Percentiles rank a stretch among this genome's conserved stretches.
Evolutionary conservation across 768 basidiomycete genomes (phyloP).

Genomic region (Pisolithus tinctorius): DNA sequence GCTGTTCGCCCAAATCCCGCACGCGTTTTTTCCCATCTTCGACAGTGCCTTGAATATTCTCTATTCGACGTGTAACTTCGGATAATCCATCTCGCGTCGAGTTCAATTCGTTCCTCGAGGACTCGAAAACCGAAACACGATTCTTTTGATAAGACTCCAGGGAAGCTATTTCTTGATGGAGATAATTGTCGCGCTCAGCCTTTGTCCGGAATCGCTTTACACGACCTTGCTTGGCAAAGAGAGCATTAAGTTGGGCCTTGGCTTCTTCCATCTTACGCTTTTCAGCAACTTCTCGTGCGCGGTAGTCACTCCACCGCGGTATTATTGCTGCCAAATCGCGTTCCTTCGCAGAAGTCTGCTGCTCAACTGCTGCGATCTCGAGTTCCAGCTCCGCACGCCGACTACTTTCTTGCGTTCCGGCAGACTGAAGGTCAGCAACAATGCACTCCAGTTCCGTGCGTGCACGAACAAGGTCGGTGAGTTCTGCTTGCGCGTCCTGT

Average conservation of each 20-base stretch:
- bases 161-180: constrained; percentile 71
- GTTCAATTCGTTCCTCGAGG: constrained; percentile 44
- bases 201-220: constrained; percentile 78
- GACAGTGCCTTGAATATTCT: constrained; percentile 48
- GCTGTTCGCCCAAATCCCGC: constrained; percentile 55
- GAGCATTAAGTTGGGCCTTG: constrained; percentile 58
- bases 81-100: constrained; percentile 40
- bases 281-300: constrained; percentile 44
- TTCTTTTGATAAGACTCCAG: constrained; percentile 54
- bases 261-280: constrained; percentile 69
- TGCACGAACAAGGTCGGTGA: constrained; percentile 78
- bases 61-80: constrained; percentile 55
- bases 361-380: constrained; percentile 57
- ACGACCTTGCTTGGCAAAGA: constrained; percentile 90
- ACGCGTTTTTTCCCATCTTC: constrained; percentile 58
- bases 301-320: constrained; percentile 64
- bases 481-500: constrained; percentile 72
- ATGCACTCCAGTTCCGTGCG: constrained; percentile 84
- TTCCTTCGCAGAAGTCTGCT: constrained; percentile 60
- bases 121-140: constrained; percentile 51
- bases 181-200: constrained; percentile 75
- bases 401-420: constrained; percentile 58
- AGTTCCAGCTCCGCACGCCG: constrained; percentile 54
- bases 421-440: constrained; percentile 67
- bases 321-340: constrained; percentile 51